phyloP scores from a whole-genome alignment of 257 asterid genomes.

The Cinchona pubescens region DNA sequence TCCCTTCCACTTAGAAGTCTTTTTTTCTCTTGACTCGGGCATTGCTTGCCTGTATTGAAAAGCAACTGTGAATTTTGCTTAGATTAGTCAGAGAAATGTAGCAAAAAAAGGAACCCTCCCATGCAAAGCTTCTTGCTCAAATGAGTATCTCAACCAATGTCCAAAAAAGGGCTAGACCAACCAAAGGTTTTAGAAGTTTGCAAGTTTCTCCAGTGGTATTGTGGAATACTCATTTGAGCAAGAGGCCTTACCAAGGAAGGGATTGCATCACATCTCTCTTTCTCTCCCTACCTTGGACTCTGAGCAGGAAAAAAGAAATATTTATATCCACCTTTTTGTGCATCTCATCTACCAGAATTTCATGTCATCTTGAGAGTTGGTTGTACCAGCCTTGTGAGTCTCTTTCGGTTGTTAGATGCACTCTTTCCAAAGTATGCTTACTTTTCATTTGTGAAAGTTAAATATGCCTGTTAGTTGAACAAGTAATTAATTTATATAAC shows the following conservation, averaged over 20 bases:
- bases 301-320: not conserved
- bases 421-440: not conserved
- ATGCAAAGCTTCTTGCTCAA: constrained; percentile 21
- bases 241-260: constrained; percentile 30
- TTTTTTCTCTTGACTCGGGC: not conserved
- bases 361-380: constrained; percentile 19
- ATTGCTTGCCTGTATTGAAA: not conserved
- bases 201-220: constrained; percentile 2
- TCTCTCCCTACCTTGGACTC: not conserved
- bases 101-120: constrained; percentile 14
- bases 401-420: constrained; percentile 4
- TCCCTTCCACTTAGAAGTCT: not conserved
- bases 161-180: not conserved
- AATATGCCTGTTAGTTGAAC: constrained; percentile 14
- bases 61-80: not conserved
- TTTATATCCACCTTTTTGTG: constrained; percentile 8
- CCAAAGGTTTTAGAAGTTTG: not conserved
- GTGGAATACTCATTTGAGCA: constrained; percentile 39
- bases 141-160: constrained; percentile 26
- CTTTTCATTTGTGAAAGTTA: not conserved
- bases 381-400: constrained; percentile 15
- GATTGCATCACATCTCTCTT: not conserved
- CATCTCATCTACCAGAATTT: constrained; percentile 9
- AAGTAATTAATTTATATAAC: not conserved
- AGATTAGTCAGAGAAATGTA: not conserved